phyloP scores from a whole-genome alignment of 345 rosid genomes.

The Chamaenerion angustifolium region DNA sequence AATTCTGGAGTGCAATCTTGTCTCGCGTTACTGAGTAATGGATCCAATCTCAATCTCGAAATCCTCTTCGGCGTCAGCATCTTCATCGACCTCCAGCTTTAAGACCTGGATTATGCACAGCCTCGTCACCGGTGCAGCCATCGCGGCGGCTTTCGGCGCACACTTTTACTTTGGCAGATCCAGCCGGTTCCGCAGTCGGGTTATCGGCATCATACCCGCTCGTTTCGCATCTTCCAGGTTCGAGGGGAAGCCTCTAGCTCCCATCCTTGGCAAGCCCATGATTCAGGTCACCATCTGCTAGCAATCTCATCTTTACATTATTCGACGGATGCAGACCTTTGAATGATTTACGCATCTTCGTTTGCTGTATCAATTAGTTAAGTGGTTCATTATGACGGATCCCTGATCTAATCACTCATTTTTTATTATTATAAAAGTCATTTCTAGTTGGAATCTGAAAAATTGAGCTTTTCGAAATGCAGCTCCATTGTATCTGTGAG shows the following conservation, averaged over 20 bases:
- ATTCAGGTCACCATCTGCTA: neutral
- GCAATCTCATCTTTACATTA: too few relatives aligned
- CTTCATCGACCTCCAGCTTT: constrained; percentile 23
- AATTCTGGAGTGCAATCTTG: too few relatives aligned
- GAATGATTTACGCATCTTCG: too few relatives aligned
- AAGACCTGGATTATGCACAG: constrained; percentile 62
- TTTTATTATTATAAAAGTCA: too few relatives aligned
- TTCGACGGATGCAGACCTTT: too few relatives aligned
- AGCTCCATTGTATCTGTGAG: too few relatives aligned
- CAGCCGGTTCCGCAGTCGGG: neutral
- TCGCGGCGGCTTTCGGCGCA: constrained; percentile 61
- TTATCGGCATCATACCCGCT: constrained; percentile 30
- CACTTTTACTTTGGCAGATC: constrained; percentile 40
- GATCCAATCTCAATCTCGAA: constrained; percentile 20
- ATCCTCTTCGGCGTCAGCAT: constrained; percentile 17
- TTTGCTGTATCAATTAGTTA: too few relatives aligned
- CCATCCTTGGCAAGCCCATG: constrained; percentile 6
- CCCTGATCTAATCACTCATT: too few relatives aligned
- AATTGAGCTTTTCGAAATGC: too few relatives aligned
- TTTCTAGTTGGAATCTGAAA: too few relatives aligned
- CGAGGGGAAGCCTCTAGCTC: constrained; percentile 78
- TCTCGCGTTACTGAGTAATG: constrained; percentile 1
- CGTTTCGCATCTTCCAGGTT: constrained; percentile 87
- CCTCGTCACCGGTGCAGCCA: constrained; percentile 51
- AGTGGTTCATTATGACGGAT: too few relatives aligned